Base-by-base conservation (phyloP, 805 yeast species). In the Hanseniaspora singularis region DNA sequence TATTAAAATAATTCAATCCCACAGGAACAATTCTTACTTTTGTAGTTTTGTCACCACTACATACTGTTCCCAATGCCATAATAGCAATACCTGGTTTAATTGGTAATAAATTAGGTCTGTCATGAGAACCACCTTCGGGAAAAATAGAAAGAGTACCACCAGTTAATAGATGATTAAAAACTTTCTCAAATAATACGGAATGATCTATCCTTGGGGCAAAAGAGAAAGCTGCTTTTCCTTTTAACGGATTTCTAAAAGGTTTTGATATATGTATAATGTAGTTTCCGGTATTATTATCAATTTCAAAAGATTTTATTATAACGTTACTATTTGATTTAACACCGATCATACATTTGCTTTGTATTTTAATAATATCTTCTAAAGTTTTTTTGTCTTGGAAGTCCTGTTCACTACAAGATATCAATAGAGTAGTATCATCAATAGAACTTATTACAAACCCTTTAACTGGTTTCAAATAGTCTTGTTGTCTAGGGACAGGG, bases 101-200 rank as follows among this genome's bases (percentile, higher is more conserved):
- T 0, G 98, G 98, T 42, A 89, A 70, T 54, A 89, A 64, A 52
- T 86, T 94, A 0, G 97, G 79, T 54, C 98, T 72, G 62, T 89
- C 98, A 58, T 89, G 98, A 11, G 96, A 86, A 1, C 98, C 98
- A 50, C 98, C 98, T 67, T 92, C 98, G 8, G 98, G 96, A 66
- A 87, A 92, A 38, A 92, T 84, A 10, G 97, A 97, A 30, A 92
- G 65, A 52, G 94, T 84, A 49, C 83, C 76, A 34, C 92, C 87
- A 50, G 76, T 72, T 16, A 84, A 73, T 52, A 92, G 70, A 61
- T 86, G 95, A 41, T 79, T 76, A 61, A 88, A 92, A 2, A 92
- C 97, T 52, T 73, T 71, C 46, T 81, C 74, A 63, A 86, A 92
- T 47, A 92, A 95, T 38, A 70, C 68, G 15, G 84, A 73, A 63